Base-by-base conservation (phyloP, 805 yeast species). In the Sugiyamaella qingdaonensis region DNA sequence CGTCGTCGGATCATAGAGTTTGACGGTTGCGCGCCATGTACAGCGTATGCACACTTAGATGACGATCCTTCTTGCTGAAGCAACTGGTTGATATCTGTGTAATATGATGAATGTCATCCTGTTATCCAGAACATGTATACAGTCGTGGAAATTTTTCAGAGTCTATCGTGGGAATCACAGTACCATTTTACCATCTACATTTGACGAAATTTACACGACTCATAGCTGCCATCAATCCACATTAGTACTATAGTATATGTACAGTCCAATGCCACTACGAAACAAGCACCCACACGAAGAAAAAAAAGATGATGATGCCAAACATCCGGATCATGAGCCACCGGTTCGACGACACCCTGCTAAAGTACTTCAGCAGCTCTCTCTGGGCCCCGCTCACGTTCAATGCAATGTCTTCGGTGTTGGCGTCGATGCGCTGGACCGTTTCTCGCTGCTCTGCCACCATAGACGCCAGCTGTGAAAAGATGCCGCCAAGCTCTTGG, bases 401-500 rank as follows among this genome's bases (percentile, higher is more conserved):
- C 66, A 92, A 68, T 62, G 88, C 82, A 51, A 92, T 89, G 64
- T 94, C 98, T 61, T 91, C 97, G 5, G 95, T 95, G 65, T 94
- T 91, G 52, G 84, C 88, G 70, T 94, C 99, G 58, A 94, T 94
- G 65, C 98, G 77, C 69, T 92, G 98, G 53, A 94, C 92, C 13
- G 86, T 87, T 63, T 94, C 99, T 39, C 98, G 92, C 71, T 94
- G 99, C 68, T 94, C 98, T 57, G 88, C 90, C 7, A 94, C 97
- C 98, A 94, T 92, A 1, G 95, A 86, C 4, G 98, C 96, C 62
- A 94, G 76, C 70, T 94, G 99, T 63, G 88, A 92, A 73, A 94
- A 94, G 55, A 94, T 76, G 48, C 87, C 86, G 42, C 99, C 99
- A 47, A 94, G 96, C 69, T 94, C 98, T 64, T 92, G 92, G 56